Evolutionary conservation across 2,329 filamentous ascomycete species (phyloP).

Genomic region (Emergomyces pasteurianus): DNA sequence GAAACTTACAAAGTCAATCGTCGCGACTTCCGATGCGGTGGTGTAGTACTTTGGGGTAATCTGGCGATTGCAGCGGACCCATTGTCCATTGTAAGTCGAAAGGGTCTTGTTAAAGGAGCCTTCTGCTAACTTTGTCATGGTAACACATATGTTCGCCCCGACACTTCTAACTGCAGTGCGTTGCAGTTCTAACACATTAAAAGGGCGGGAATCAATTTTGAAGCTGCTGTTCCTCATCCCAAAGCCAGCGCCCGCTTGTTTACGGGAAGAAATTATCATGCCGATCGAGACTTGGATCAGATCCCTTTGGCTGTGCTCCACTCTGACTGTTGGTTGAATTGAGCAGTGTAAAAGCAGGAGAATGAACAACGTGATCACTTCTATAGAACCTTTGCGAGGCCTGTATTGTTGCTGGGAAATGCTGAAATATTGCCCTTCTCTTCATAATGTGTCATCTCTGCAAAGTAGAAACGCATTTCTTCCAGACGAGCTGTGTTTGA

Average conservation of each 20-base stretch:
- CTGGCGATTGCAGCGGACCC: conserved; percentile 15
- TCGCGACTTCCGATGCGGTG: conserved; percentile 11
- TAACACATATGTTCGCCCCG: conserved; percentile 19
- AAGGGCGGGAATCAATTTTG: conserved; percentile 18
- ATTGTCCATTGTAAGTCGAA: conserved; percentile 17
- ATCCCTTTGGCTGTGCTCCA: too few relatives aligned
- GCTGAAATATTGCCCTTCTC: neutral
- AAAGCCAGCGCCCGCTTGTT: conserved; percentile 20
- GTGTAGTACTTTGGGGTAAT: conserved; percentile 5
- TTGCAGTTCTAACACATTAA: conserved; percentile 23
- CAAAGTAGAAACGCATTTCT: too few relatives aligned
- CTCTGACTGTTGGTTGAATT: too few relatives aligned
- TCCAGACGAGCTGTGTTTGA: too few relatives aligned
- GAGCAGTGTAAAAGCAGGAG: too few relatives aligned
- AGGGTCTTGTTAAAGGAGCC: conserved; percentile 28
- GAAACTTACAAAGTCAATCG: conserved; percentile 11
- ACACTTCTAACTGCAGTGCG: conserved; percentile 18
- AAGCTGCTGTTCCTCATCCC: conserved; percentile 21
- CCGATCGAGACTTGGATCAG: neutral
- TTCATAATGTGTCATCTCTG: too few relatives aligned
- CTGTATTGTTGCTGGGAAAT: neutral
- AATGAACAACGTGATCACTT: too few relatives aligned
- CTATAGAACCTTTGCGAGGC: neutral
- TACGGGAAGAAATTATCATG: conserved; percentile 17
- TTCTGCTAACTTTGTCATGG: conserved; percentile 28